Evolutionary conservation across 768 basidiomycete genomes (phyloP), one percentile per base, ranked within the genome.

Genomic region (Suillus bovinus): DNA sequence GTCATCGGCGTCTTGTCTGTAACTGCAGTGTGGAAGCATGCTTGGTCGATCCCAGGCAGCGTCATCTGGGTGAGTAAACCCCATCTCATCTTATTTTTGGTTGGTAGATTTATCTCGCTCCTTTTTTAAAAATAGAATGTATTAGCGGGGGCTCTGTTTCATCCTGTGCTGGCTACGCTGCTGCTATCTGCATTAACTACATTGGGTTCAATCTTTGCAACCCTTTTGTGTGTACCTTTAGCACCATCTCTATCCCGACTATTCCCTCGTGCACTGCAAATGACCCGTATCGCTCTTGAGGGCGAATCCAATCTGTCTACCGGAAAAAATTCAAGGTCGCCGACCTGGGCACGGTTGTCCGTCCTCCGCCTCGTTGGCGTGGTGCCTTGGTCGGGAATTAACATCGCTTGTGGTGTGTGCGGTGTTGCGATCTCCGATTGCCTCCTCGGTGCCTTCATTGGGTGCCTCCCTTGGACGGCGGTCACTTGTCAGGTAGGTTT

Each of bases 331-430:
- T 42, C 76, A 22, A 75, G 68, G 66, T 78, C 78, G 24, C 72
- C 80, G 27, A 70, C 87, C 3, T 97, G 96, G 95, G 88, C 94
- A 49, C 86, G 94, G 44, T 79, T 97, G 49, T 89, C 94, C 4
- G 84, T 96, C 62, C 84, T 98, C 65, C 86, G 96, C 55, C 86
- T 96, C 62, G 85, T 96, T 69, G 96, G 96, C 22, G 86, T 98
- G 60, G 93, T 97, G 4, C 96, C 96, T 6, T 98, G 96, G 96
- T 93, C 92, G 61, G 94, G 93, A 63, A 94, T 98, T 81, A 98
- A 98, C 74, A 91, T 98, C 62, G 95, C 95, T 50, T 96, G 91
- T 75, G 95, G 95, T 58, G 93, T 96, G 31, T 92, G 91, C 68
- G 90, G 91, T 38, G 93, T 98, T 17, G 78, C 86, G 9, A 70